Evolutionary conservation across 495 filamentous ascomycete species (phyloP).

Genomic region (Annulohypoxylon bovei): DNA sequence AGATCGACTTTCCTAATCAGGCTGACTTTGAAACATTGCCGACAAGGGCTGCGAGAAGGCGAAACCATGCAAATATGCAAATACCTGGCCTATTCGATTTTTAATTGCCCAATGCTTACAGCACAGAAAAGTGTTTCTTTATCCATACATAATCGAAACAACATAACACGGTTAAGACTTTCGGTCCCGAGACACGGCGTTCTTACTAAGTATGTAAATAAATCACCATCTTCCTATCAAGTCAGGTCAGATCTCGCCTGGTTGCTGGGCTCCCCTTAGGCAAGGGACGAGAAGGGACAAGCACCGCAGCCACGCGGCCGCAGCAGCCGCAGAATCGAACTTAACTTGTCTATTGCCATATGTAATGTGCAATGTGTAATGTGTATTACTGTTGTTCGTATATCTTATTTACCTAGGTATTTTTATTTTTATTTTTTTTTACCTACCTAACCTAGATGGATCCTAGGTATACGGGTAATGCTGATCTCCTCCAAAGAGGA

Average conservation of each 20-base stretch:
- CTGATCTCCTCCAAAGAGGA: slow-evolving; percentile 41
- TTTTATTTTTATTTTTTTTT: slow-evolving; percentile 3
- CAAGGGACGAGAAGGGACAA: slow-evolving; percentile 35
- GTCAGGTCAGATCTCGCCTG: slow-evolving; percentile 4
- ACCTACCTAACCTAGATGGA: slow-evolving; percentile 34
- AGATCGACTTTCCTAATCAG: slow-evolving; percentile 48
- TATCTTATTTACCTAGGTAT: slow-evolving; percentile 27
- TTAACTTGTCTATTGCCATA: neutral
- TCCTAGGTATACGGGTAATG: slow-evolving; percentile 17
- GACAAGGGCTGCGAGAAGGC: slow-evolving; percentile 45
- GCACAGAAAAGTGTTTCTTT: neutral
- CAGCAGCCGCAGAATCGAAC: slow-evolving; percentile 20
- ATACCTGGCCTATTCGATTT: slow-evolving; percentile 6
- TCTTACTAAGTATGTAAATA: slow-evolving; percentile 20
- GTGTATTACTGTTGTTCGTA: slow-evolving; percentile 45
- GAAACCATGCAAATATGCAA: slow-evolving; percentile 31
- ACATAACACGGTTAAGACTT: slow-evolving; percentile 13
- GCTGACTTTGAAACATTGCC: slow-evolving; percentile 43
- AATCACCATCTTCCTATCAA: slow-evolving; percentile 9
- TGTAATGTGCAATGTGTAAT: slow-evolving; percentile 3
- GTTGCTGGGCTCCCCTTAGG: slow-evolving; percentile 6
- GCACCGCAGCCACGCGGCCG: slow-evolving; percentile 28
- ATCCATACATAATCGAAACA: slow-evolving; percentile 27
- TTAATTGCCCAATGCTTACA: slow-evolving; percentile 1
- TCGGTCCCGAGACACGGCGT: slow-evolving; percentile 41